Base-by-base conservation (phyloP, 306 rosid species). In the Casuarina cunninghamiana region DNA sequence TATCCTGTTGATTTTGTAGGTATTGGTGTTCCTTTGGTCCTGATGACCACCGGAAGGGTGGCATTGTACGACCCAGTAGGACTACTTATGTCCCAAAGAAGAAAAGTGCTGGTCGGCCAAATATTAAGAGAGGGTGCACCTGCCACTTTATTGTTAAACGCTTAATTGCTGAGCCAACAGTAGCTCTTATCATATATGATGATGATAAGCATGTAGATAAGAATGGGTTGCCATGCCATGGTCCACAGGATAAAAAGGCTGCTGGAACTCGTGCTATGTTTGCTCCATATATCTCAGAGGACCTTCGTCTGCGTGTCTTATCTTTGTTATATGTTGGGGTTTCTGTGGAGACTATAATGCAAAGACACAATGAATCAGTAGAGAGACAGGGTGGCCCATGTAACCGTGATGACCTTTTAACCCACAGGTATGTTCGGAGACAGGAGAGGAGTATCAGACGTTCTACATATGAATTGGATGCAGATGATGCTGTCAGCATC, bases 1-100 rank as follows among this genome's bases (percentile, higher is more conserved):
- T 65, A 73, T 82, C 46, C 60, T 57, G 70, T 83, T 15, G 26
- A 57, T 74, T 63, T 45, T 81, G 83, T 66, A 95, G 98, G 80
- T 95, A 92, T 83, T 93, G 98, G 98, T 95, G 98, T 83, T 95
- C 98, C 50, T 93, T 92, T 88, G 99, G 99, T 65, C 97, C 97
- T 49, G 99, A 95, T 80, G 99, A 95, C 85, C 94, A 88, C 57
- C 85, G 97, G 78, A 87, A 81, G 74, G 97, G 97, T 48, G 99
- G 97, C 55, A 41, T 89, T 71, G 89, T 87, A 55, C 79, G 97
- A 45, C 97, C 99, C 21, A 95, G 98, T 81, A 84, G 97, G 67
- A 86, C 67, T 85, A 85, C 90, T 1, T 90, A 86, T 81, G 88
- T 86, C 49, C 92, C 97, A 13, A 94, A 90, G 91, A 94, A 89